phyloP scores from a whole-genome alignment of 306 rosid species.

The Begonia fuchsioides region DNA sequence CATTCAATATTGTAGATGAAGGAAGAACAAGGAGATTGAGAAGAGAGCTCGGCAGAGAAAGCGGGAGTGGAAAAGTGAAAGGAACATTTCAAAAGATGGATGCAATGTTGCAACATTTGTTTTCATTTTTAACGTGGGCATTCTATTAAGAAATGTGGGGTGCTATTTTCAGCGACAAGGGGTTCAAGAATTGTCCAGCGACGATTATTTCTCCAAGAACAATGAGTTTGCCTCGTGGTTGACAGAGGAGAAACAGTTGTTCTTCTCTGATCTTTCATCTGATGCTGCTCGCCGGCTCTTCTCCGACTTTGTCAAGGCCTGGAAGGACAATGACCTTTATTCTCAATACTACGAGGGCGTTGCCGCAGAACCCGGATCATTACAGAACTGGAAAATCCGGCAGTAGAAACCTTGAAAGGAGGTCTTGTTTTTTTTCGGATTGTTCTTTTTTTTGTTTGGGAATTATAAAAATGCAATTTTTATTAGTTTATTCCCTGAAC shows the following conservation, averaged over 20 bases:
- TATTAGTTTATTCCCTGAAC: too few species aligned
- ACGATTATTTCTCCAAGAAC: slow-evolving; percentile 75
- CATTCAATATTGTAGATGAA: slow-evolving; percentile 28
- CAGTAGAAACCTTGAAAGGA: too few species aligned
- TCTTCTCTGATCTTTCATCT: slow-evolving; percentile 67
- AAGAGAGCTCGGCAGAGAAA: slow-evolving; percentile 38
- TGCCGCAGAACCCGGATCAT: slow-evolving; percentile 50
- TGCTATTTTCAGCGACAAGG: too few species aligned
- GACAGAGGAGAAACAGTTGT: slow-evolving; percentile 69
- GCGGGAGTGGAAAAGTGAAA: slow-evolving; percentile 39
- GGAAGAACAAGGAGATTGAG: slow-evolving; percentile 54
- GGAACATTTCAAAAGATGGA: too few species aligned
- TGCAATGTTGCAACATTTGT: too few species aligned
- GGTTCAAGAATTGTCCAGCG: slow-evolving; percentile 55
- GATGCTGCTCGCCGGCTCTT: slow-evolving; percentile 64
- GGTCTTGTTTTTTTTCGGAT: too few species aligned
- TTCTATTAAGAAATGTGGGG: too few species aligned
- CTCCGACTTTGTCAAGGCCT: slow-evolving; percentile 49
- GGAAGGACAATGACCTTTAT: too few species aligned
- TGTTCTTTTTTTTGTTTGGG: too few species aligned
- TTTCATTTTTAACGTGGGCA: too few species aligned
- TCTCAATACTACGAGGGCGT: slow-evolving; percentile 74
- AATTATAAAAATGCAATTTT: too few species aligned
- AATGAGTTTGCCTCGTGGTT: slow-evolving; percentile 87
- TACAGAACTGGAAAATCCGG: slow-evolving; percentile 74